Base-by-base conservation (phyloP, 257 asterid species). In the Cynanchum wilfordii region DNA sequence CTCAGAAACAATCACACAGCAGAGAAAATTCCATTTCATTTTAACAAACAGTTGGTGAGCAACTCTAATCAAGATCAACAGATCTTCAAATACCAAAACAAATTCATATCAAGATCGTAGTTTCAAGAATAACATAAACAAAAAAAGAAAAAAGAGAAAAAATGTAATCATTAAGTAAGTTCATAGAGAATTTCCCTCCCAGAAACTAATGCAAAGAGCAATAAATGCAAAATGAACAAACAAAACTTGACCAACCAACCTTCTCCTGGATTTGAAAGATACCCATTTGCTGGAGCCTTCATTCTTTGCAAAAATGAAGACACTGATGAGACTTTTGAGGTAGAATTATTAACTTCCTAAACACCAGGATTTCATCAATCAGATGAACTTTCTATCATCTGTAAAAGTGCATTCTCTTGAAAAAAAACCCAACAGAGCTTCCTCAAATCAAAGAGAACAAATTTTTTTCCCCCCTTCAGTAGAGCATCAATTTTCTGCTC, bases 201-300 rank as follows among this genome's bases (percentile, higher is more conserved):
- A 29, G 38, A 10, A 47, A 13, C 40, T 8, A 73, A 11, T 2
- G 17, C 10, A 42, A 42, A 57, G 68, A 62, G 7, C 19, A 45
- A 19, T 17, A 54, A n/a, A 51, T 62, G 67, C 12, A n/a, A 5
- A 52, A 7, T 54, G 70, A 78, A 62, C 62, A 27, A 68, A 10
- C 71, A 30, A 72, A 63, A 47, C 66, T 38, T 5, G 44, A 38
- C 2, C 44, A 73, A 74, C 86, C 56, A 57, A 91, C 98, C 97
- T 88, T 94, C 97, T 62, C 79, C 95, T 58, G 98, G 77, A 87
- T 88, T 93, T 73, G 90, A 81, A 81, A 85, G 68, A 79, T 81
- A 89, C 60, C 91, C 98, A 76, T 77, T 84, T 59, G 95, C 73
- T 74, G 96, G 88, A 70, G 93, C 82, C 94, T 89, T 94, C 98